phyloP scores from a whole-genome alignment of 352 stramenopile genomes.

The Phytophthora europaea region DNA sequence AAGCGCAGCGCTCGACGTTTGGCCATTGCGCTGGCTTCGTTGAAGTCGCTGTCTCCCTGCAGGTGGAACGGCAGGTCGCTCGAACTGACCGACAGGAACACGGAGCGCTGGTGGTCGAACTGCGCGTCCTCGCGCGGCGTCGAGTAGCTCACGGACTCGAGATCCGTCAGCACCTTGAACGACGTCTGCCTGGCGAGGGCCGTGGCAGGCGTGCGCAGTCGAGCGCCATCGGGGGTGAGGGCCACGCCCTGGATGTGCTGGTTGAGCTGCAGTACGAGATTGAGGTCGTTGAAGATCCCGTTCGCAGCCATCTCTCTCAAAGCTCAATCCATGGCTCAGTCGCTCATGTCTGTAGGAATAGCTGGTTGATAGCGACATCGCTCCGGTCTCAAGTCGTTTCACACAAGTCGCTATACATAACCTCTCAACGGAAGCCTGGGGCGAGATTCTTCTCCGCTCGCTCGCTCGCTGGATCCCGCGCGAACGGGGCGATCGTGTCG shows the following conservation, averaged over 20 bases:
- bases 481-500: neutral
- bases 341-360: neutral
- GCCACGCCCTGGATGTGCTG: conserved; percentile 70
- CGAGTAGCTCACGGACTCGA: conserved; percentile 53
- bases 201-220: conserved; percentile 7
- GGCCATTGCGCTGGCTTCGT: conserved; percentile 66
- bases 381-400: conserved; percentile 19
- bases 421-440: conserved; percentile 23
- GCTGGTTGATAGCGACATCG: neutral
- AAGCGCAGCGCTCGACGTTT: conserved; percentile 65
- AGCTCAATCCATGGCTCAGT: neutral
- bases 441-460: conserved; percentile 30
- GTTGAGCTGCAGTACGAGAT: conserved; percentile 75
- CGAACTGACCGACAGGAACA: conserved; percentile 31
- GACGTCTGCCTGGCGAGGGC: conserved; percentile 56
- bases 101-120: conserved; percentile 75
- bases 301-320: conserved; percentile 43
- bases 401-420: conserved; percentile 27
- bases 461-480: conserved; percentile 28
- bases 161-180: conserved; percentile 79
- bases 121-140: conserved; percentile 60
- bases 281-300: conserved; percentile 81
- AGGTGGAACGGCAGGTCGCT: conserved; percentile 77
- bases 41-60: conserved; percentile 75
- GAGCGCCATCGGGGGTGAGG: conserved; percentile 22